Conservation (phyloP, 2,329 filamentous ascomycete genomes). For the Cryphonectria carpinicola region DNA sequence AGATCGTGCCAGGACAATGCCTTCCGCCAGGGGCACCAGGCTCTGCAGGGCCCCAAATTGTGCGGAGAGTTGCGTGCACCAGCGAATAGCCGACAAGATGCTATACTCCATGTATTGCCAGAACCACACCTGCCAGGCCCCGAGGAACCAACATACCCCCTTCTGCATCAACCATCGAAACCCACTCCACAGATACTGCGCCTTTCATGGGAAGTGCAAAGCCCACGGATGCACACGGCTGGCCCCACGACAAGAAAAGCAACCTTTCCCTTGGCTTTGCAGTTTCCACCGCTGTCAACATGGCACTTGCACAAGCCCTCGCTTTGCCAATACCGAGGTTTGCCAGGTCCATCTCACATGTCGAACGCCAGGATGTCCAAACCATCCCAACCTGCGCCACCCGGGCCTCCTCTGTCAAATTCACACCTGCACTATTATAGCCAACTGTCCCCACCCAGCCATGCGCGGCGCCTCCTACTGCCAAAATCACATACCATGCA, state of each 20-base stretch:
- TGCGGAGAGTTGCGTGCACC: conserved; percentile 16
- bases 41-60: conserved; percentile 14
- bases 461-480: conserved; percentile 10
- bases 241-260: conserved; percentile 16
- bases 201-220: conserved; percentile 26
- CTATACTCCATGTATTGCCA: conserved; percentile 20
- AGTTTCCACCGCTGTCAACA: conserved; percentile 17
- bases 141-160: conserved; percentile 16
- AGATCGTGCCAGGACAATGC: conserved; percentile 16
- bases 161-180: conserved; percentile 28
- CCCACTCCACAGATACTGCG: conserved; percentile 23
- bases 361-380: conserved; percentile 12
- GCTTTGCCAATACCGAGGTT: conserved; percentile 1
- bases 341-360: conserved; percentile 27
- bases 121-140: conserved; percentile 27
- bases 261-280: conserved; percentile 25
- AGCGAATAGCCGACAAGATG: neutral
- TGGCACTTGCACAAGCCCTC: conserved; percentile 1
- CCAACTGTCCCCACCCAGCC: conserved; percentile 14
- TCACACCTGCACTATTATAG: conserved; percentile 19
- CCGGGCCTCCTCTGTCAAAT: conserved; percentile 18
- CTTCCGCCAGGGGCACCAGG: neutral
- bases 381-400: conserved; percentile 13
- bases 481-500: conserved; percentile 19
- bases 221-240: conserved; percentile 11